Evolutionary conservation across 306 rosid genomes (phyloP), one percentile per base, ranked within the genome.

Genomic region (Cyamopsis tetragonoloba): DNA sequence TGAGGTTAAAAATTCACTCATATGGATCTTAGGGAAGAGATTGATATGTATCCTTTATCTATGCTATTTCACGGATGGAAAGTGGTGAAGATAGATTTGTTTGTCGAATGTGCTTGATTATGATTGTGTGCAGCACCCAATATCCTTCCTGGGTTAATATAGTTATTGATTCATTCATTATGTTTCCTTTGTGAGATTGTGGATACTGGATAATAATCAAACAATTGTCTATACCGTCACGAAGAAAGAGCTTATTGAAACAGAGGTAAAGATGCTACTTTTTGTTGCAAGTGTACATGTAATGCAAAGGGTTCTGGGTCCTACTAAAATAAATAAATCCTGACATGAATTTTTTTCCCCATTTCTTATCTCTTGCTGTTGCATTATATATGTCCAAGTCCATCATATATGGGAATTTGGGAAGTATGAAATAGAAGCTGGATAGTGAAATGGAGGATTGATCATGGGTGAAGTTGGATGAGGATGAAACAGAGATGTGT

Each of bases 121-220:
- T 6, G 18, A 6, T 60, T 61, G 53, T 48, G 49, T 22, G 30
- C 44, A 5, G 30, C 31, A 10, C 11, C 5, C 32, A 39, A n/a
- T 37, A 49, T 50, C 48, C 19, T 8, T 37, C 7, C 22, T 34
- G 26, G 49, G 17, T 18, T 47, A 47, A 18, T 66, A 30, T 30
- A 7, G 39, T 19, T 55, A 17, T 22, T 18, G 54, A 5, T 37
- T 37, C 9, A 23, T 60, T 72, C 32, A 24, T 35, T 59, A 49
- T 61, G 44, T 72, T 71, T 15, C 24, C 23, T 49, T n/a, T 1
- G 8, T 7, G 35, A 50, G 56, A 62, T 39, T 72, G 56, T 60
- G 66, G 20, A 20, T 60, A 37, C 35, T 60, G 30, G 20, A 20
- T 60, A 37, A 34, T 60, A 23, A 58, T 55, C 12, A 23, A 10